Base-by-base conservation (phyloP, 441 rosid genomes). In the Populus hybrid region DNA sequence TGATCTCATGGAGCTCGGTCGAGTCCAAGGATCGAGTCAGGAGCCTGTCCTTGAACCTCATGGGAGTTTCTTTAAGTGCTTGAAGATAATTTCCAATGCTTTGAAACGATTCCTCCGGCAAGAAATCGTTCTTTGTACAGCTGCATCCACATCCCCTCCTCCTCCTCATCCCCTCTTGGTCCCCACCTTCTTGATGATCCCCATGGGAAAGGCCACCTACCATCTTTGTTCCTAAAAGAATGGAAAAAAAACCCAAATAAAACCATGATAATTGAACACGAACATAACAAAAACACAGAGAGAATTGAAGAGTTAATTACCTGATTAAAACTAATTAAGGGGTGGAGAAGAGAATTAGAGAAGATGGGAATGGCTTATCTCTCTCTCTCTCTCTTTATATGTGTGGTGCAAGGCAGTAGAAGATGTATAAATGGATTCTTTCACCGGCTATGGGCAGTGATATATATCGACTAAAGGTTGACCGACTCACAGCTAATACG, bases 61-160 rank as follows among this genome's bases (percentile, higher is more conserved):
- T 72, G 21, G 92, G 94, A 24, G 87, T 94, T 72, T 88, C 86
- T 68, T 14, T 82, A 9, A 94, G 78, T 0, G 97, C 98, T 35
- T 36, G 80, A 2, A 79, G 24, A 78, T 94, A 94, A 73, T 87
- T 94, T 12, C 86, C 86, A 80, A 86, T 84, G 80, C 84, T 90
- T 82, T 80, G 53, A 74, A 94, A 94, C 57, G 98, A 92, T 75
- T 89, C 94, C 34, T 90, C 98, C 0, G 97, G 98, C 23, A 94
- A 86, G 81, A 94, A 92, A 81, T 92, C 96, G 4, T 85, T 84
- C 77, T 88, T 92, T 0, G 87, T 73, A 80, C 96, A 94, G 18
- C 91, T 74, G 82, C 96, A 94, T 12, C 91, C 86, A 82, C 93
- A 94, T 0, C 83, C 84, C 83, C 96, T 30, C 32, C 32, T 82